Base-by-base conservation (phyloP, 2,329 filamentous ascomycete species). In the Chaetomiaceae sp. region DNA sequence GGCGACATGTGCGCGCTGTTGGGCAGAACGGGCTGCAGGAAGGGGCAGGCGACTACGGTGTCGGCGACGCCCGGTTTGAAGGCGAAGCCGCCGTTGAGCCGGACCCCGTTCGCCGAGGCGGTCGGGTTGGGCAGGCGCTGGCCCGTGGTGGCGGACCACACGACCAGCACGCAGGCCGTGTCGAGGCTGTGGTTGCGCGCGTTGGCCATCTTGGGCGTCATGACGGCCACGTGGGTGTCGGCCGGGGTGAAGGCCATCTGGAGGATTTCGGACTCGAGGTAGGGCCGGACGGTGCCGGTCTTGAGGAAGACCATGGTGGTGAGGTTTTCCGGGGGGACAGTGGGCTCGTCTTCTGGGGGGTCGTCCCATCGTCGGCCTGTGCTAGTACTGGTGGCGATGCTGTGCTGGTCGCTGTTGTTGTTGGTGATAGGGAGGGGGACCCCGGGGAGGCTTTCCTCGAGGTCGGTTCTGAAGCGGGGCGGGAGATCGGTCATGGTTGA, bases 301-400 rank as follows among this genome's bases (percentile, higher is more conserved):
- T 54, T 44, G 20, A 59, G 25, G 42, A 61, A 56, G 29, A 61
- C 37, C 46, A 61, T 55, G 44, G 56, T 58, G 16, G 54, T 58
- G 14, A 48, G 10, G 53, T 51, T 55, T 7, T 58, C 57, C 2
- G 44, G 46, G 16, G 33, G 36, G 5, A 27, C 18, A 9, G 29
- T 18, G 18, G 53, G 54, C 20, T 58, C 50, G 2, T 56, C 53
- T 18, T 58, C 56, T 3, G 60, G 60, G 8, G 60, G 60, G 50
- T 62, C 60, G 54, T 62, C 60, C 60, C 60, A 62, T 47, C 54
- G 47, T 21, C 25, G 45, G 16, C 21, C 6, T 7, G 21, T 30
- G 43, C 25, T 33, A 48, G 43, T 55, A 30, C 27, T 45, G 43
- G 38, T 45, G 46, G 36, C 48, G 25, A 37, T 53, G 53, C 46